Evolutionary conservation across 768 basidiomycete species (phyloP), one percentile per base, ranked within the genome.

Genomic region (Xerocomellus intermedius): DNA sequence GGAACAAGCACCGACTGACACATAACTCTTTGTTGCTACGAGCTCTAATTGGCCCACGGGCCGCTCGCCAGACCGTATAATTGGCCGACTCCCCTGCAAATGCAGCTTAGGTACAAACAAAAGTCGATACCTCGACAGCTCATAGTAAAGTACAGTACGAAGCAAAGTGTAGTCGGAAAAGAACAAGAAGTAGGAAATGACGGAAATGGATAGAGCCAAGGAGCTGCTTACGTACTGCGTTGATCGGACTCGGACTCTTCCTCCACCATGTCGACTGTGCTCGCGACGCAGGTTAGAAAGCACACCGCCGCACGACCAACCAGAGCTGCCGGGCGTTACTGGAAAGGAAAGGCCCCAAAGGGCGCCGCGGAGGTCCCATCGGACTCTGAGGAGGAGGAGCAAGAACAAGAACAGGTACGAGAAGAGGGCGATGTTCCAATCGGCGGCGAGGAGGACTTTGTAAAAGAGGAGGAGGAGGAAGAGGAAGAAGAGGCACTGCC

Each of bases 301-400:
- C 82, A 83, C 56, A 89, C 91, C 4, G 85, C 90, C 8, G 83
- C 87, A 21, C 83, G 90, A n/a, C 79, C 85, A 8, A 80, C 91
- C n/a, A 77, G 79, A 48, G 91, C 94, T 5, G 91, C 83, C 3
- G 87, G 83, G 7, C 87, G 94, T 3, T 95, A 96, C 71, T 91
- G 91, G 85, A 89, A 89, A 62, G 94, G 94, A 52, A 91, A 92
- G 62, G 90, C 85, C 0, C 92, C 92, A 1, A 92, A 91, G 69
- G 89, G 89, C 43, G 79, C 74, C 33, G 74, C 74, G 2, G 82
- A 82, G 24, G 71, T 74, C 38, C 75, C 81, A 21, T 86, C 87
- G 7, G 87, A 89, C 60, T 85, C 84, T 4, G 86, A 86, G 42
- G 79, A 81, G 42, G 79, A 81, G 48, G 84, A 81, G 45, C 81